These are phyloP conservation scores for Lumnitzera littorea DNA, from an alignment of 345 rosid genomes.

Conservation along the genomic window DNA sequence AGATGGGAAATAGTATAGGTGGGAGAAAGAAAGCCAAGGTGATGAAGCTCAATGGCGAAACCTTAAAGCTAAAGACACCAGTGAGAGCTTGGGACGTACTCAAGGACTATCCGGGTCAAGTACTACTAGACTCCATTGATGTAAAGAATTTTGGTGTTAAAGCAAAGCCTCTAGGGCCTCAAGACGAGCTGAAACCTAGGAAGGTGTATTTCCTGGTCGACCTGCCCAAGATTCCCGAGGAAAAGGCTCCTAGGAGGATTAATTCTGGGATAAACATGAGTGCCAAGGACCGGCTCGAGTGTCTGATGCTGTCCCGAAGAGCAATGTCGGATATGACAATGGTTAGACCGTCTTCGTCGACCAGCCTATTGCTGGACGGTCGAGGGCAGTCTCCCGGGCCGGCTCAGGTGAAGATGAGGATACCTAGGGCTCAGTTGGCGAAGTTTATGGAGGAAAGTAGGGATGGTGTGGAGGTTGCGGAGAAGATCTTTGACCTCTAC, in stretches of 20 bases:
- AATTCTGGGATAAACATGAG: conserved; percentile 63
- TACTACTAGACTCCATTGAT: conserved; percentile 59
- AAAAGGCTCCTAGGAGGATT: conserved; percentile 37
- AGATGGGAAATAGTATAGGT: conserved; percentile 70
- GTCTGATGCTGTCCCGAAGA: conserved; percentile 68
- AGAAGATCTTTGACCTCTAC: conserved; percentile 57
- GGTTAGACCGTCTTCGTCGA: conserved; percentile 4
- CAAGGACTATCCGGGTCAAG: conserved; percentile 67
- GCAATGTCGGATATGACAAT: conserved; percentile 52
- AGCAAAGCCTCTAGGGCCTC: conserved; percentile 63
- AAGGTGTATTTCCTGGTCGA: conserved; percentile 72
- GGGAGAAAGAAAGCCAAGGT: conserved; percentile 49
- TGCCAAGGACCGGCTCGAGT: conserved; percentile 80
- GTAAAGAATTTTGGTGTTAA: conserved; percentile 68
- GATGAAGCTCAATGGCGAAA: conserved; percentile 80
- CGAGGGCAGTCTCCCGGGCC: not conserved
- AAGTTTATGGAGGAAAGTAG: conserved; percentile 61
- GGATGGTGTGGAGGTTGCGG: conserved; percentile 55
- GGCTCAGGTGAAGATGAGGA: conserved; percentile 53
- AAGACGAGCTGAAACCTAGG: conserved; percentile 47
- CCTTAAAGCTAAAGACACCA: conserved; percentile 63
- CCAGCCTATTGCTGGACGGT: not conserved
- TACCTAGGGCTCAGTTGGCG: conserved; percentile 61
- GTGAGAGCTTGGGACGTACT: conserved; percentile 42
- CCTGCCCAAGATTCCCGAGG: conserved; percentile 39